Conservation (phyloP, 805 yeast genomes). For the Myxozyma sirexii region DNA sequence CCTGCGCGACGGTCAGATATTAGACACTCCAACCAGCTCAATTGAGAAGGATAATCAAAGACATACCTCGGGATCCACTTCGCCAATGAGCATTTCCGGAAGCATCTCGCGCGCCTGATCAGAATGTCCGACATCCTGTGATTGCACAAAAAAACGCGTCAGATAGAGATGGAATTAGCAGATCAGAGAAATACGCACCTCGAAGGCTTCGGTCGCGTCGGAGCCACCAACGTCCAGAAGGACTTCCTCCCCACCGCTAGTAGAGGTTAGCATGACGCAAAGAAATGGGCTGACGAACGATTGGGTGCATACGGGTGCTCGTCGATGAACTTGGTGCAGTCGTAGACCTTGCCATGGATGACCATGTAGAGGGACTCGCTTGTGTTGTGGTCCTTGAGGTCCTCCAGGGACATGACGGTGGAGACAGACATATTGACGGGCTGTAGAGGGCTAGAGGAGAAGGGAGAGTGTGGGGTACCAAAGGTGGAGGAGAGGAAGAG, state of each 20-base stretch:
- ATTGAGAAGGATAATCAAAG: background rate
- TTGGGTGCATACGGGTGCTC: constrained; percentile 55
- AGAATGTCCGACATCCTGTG: constrained; percentile 92
- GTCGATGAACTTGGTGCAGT: constrained; percentile 57
- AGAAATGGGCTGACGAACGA: background rate
- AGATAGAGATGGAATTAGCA: background rate
- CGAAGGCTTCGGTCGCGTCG: constrained; percentile 71
- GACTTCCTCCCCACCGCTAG: constrained; percentile 77
- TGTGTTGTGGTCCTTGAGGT: constrained; percentile 50
- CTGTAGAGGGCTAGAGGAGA: background rate
- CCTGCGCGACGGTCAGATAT: background rate
- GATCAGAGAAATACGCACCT: constrained; percentile 45
- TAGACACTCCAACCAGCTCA: background rate
- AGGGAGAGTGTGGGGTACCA: too few relatives aligned
- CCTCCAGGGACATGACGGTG: constrained; percentile 42
- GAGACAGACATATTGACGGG: background rate
- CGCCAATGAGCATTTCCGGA: constrained; percentile 71
- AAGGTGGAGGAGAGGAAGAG: too few relatives aligned
- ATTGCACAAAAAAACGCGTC: background rate
- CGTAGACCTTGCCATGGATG: constrained; percentile 67
- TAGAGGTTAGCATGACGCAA: background rate
- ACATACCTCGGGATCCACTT: constrained; percentile 57
- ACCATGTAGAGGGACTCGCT: constrained; percentile 70
- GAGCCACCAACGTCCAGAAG: constrained; percentile 76
- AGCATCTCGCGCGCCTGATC: constrained; percentile 89